Base-by-base conservation (phyloP, 768 basidiomycete genomes). In the Lactarius sp. region DNA sequence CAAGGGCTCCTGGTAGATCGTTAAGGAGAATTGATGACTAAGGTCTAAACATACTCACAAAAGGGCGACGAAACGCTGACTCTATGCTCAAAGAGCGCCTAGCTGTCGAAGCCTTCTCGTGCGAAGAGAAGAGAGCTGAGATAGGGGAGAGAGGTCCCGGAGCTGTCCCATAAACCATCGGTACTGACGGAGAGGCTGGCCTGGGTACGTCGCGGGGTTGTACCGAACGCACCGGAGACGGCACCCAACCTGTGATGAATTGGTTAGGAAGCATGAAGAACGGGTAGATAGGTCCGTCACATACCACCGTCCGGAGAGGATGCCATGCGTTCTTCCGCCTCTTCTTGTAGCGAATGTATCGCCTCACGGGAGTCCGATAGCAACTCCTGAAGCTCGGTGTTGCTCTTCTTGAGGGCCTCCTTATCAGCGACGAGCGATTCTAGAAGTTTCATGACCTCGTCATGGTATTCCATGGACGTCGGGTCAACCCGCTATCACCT, bases 351-450 rank as follows among this genome's bases (percentile, higher is more conserved):
- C 1, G 75, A 71, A 60, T 85, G 83, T 5, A 87, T 72, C 65
- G 94, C 90, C 70, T 95, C 92, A 33, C 92, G 82, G 1, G 89
- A 81, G 55, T 92, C 89, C 2, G 82, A 74, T 7, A 98, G 77
- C 9, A 94, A 74, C 52, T 81, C 81, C 62, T 90, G 87, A 53
- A 96, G 75, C 70, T 96, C 92, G 7, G 82, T 80, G 62, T 90
- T 92, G 69, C 93, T 92, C 20, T 83, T 85, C 73, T 90, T 91
- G 57, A 95, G 75, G 31, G 80, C 79, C 68, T 94, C 90, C 69
- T 94, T 96, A 69, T 92, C 90, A 39, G 85, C 83, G 8, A 94
- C 92, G 36, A 96, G 78, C n/a, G 87, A 85, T 71, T 93, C 92
- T 14, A 97, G 76, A 13, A 94, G 85, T 59, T 79, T 77, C 39